Percentiles rank a stretch among this genome's conserved stretches.
Conservation (phyloP, 2,329 filamentous ascomycete genomes). For the Nemania serpens region DNA sequence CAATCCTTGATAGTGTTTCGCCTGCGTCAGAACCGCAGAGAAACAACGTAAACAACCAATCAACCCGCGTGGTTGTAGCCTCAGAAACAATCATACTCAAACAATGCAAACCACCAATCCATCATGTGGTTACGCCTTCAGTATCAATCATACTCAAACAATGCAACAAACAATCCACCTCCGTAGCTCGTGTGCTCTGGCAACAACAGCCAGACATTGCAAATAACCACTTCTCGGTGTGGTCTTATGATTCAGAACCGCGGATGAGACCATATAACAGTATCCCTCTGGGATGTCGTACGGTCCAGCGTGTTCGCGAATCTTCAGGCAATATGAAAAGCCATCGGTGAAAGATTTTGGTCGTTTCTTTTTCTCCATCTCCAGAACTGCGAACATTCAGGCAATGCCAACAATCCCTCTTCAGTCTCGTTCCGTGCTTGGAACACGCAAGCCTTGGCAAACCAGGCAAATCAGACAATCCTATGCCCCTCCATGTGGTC, state of each 20-base stretch:
- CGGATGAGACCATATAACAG: too few species aligned
- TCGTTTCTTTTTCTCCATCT: too few species aligned
- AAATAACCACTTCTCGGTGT: not conserved
- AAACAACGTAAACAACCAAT: too few species aligned
- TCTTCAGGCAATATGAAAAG: too few species aligned
- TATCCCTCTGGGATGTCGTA: too few species aligned
- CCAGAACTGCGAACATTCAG: too few species aligned
- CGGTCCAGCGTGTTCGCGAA: too few species aligned
- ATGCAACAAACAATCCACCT: not conserved
- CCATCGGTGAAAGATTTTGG: too few species aligned
- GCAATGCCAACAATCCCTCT: not conserved
- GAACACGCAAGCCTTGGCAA: not conserved
- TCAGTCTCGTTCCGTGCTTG: not conserved
- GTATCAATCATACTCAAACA: constrained; percentile 1
- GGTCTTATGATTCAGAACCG: too few species aligned
- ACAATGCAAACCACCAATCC: not conserved
- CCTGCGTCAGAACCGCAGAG: not conserved
- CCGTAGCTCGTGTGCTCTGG: not conserved
- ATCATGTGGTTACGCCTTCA: not conserved
- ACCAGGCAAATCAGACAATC: not conserved
- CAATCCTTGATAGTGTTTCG: not conserved
- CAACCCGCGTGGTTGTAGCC: not conserved
- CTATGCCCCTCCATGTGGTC: not conserved
- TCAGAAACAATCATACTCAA: not conserved
- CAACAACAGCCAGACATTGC: not conserved